Conservation (phyloP, 2,329 filamentous ascomycete genomes). For the Fusarium sp. region DNA sequence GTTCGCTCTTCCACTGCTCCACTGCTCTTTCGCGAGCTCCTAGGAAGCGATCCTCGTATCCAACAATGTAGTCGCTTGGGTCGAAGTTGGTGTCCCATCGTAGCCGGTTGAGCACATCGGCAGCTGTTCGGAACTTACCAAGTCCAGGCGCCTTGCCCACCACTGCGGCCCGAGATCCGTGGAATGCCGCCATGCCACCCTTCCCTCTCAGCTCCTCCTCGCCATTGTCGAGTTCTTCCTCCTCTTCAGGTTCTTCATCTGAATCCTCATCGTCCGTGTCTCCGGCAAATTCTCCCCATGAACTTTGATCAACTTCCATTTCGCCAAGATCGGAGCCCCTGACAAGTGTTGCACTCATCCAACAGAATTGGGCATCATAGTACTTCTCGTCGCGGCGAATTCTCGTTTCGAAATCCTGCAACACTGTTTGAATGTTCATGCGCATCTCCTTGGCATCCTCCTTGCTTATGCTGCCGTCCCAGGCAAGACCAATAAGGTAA, state of each 20-base stretch:
- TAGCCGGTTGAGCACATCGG: constrained; percentile 69
- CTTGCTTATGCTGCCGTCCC: constrained; percentile 50
- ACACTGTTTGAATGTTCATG: constrained; percentile 57
- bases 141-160: constrained; percentile 48
- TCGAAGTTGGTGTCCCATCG: constrained; percentile 70
- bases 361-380: constrained; percentile 62
- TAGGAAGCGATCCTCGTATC: constrained; percentile 71
- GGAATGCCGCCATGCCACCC: constrained; percentile 10
- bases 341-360: constrained; percentile 60
- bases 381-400: constrained; percentile 61
- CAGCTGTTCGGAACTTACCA: constrained; percentile 66
- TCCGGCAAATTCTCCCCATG: constrained; percentile 58
- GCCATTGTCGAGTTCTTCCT: constrained; percentile 45
- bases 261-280: constrained; percentile 55
- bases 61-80: constrained; percentile 66
- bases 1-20: constrained; percentile 69
- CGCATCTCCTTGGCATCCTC: constrained; percentile 59
- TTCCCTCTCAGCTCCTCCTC: constrained; percentile 18
- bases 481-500: constrained; percentile 71
- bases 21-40: constrained; percentile 66
- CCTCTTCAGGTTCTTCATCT: constrained; percentile 58
- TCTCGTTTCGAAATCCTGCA: constrained; percentile 63
- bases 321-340: constrained; percentile 55
- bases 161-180: constrained; percentile 28
- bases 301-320: constrained; percentile 60